A percentile compares a stretch with the other conserved stretches of the same genome.
Conservation (phyloP, 805 yeast species). For the Komagataella ulmi region DNA sequence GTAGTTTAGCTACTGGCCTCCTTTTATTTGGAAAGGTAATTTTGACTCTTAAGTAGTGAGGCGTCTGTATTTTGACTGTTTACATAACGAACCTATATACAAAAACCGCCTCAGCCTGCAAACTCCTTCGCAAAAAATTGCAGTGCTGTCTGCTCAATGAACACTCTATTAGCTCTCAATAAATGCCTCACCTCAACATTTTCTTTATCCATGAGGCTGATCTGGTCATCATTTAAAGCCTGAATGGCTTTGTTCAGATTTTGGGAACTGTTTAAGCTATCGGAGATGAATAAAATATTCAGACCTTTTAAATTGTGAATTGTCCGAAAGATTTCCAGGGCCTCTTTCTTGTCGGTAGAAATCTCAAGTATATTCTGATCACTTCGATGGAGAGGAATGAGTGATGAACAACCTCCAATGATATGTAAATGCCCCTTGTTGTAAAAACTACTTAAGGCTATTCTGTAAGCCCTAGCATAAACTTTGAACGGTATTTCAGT, state of each 20-base stretch:
- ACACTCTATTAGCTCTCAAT: conserved; percentile 63
- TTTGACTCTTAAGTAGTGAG: background rate
- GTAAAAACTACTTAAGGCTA: conserved; percentile 75
- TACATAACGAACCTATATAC: background rate
- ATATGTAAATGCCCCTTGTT: conserved; percentile 60
- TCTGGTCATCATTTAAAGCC: conserved; percentile 29
- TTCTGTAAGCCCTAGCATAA: conserved; percentile 63
- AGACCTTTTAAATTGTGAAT: conserved; percentile 34
- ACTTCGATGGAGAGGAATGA: conserved; percentile 8
- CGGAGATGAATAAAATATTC: conserved; percentile 56
- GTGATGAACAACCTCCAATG: conserved; percentile 32
- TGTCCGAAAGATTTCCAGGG: conserved; percentile 23
- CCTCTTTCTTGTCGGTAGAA: conserved; percentile 15
- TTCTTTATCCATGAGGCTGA: conserved; percentile 60
- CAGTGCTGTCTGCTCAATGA: conserved; percentile 61
- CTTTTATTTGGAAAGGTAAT: background rate
- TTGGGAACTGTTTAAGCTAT: conserved; percentile 24
- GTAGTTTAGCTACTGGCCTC: background rate
- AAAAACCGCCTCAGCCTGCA: background rate
- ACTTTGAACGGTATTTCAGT: conserved; percentile 63
- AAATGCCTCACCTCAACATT: conserved; percentile 75
- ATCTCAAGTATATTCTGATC: conserved; percentile 16
- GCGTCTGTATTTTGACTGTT: background rate
- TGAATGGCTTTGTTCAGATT: conserved; percentile 52
- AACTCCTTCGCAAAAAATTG: conserved; percentile 35